phyloP scores from a whole-genome alignment of 306 rosid genomes.

The cucumber (Cucumis sativus) region Cucumber_9930_V3 NC_026657.2:39003501-39004000 shows the following conservation, averaged over 20 bases:
- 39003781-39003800: constrained; percentile 1
- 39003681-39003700: constrained; percentile 16
- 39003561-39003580: not conserved
- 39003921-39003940: constrained; percentile 81
- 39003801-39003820: constrained; percentile 1
- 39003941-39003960: constrained; percentile 42
- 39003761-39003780: constrained; percentile 45
- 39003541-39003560: not conserved
- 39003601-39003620: not conserved
- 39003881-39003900: constrained; percentile 61
- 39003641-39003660: not conserved
- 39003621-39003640: not conserved
- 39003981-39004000: not conserved
- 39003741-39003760: constrained; percentile 82
- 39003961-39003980: not conserved
- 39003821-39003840: constrained; percentile 16
- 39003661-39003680: not conserved
- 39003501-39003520: not conserved
- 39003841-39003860: constrained; percentile 51
- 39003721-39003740: constrained; percentile 86
- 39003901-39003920: constrained; percentile 79
- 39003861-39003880: constrained; percentile 86
- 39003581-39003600: not conserved
- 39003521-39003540: not conserved
- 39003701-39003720: constrained; percentile 57